Conservation (phyloP, 2,329 filamentous ascomycete genomes). For the Aspergillus fumigatus region DNA sequence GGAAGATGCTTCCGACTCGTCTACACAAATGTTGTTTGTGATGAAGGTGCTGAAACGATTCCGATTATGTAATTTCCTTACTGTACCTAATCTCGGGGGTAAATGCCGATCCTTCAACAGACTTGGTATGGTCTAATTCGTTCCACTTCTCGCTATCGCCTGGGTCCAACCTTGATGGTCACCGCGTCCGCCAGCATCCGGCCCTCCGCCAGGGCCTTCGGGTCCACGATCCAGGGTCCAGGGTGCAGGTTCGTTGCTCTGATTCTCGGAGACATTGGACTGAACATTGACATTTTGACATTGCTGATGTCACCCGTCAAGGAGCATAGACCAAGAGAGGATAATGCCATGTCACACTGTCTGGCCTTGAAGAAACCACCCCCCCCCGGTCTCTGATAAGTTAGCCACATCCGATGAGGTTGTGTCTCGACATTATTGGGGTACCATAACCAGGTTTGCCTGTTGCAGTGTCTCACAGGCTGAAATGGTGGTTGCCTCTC, state of each 20-base stretch:
- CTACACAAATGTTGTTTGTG: neutral
- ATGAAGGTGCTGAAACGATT: neutral
- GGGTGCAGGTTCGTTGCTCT: neutral
- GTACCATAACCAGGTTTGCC: neutral
- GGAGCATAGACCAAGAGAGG: neutral
- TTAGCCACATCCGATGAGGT: constrained; percentile 9
- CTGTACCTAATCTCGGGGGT: too few relatives aligned
- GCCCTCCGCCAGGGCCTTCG: neutral
- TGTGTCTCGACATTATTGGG: constrained; percentile 7
- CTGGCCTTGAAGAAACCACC: constrained; percentile 2
- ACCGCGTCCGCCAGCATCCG: too few relatives aligned
- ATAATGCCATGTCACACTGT: neutral
- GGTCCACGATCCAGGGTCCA: too few relatives aligned
- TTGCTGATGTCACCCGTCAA: neutral
- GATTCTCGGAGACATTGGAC: neutral
- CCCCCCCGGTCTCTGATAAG: constrained; percentile 9
- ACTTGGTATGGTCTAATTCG: neutral
- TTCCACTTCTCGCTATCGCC: too few relatives aligned
- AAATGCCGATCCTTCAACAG: neutral
- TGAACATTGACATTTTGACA: too few relatives aligned
- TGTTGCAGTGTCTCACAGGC: neutral
- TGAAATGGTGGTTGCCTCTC: neutral
- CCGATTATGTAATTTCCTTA: neutral
- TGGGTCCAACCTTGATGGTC: too few relatives aligned
- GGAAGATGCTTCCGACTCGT: too few relatives aligned